A percentile compares a stretch with the other conserved stretches of the same genome.
Evolutionary conservation across 495 filamentous ascomycete genomes (phyloP).

Genomic region (Daldinia grandis): DNA sequence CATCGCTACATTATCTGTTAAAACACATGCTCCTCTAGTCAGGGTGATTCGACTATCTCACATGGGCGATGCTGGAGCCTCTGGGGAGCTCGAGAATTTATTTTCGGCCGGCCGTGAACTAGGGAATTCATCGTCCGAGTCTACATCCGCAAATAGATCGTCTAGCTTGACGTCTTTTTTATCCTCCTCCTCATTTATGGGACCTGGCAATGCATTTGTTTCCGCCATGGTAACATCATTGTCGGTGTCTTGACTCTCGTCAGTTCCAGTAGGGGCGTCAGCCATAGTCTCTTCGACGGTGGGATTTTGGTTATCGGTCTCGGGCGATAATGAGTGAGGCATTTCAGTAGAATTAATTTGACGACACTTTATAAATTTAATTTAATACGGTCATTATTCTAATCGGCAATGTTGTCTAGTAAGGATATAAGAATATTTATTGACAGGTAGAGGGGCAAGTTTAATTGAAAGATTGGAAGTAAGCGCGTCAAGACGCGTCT

Average conservation of each 20-base stretch:
- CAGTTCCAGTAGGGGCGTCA: slow-evolving; percentile 35
- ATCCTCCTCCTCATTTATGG: slow-evolving; percentile 33
- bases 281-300: slow-evolving; percentile 38
- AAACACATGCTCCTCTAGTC: not conserved
- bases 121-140: slow-evolving; percentile 81
- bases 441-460: slow-evolving; percentile 28
- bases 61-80: slow-evolving; percentile 22
- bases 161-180: slow-evolving; percentile 74
- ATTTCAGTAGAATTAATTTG: slow-evolving; percentile 44
- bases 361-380: not conserved
- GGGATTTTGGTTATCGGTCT: slow-evolving; percentile 35
- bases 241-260: slow-evolving; percentile 30
- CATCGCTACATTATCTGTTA: slow-evolving; percentile 34
- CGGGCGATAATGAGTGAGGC: slow-evolving; percentile 63
- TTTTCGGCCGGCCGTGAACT: slow-evolving; percentile 51
- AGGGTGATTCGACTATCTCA: slow-evolving; percentile 26
- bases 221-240: slow-evolving; percentile 50
- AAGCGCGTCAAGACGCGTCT: slow-evolving; percentile 34
- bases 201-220: slow-evolving; percentile 15
- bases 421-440: not conserved
- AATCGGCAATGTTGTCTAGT: not conserved
- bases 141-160: slow-evolving; percentile 79
- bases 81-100: slow-evolving; percentile 35
- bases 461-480: slow-evolving; percentile 25
- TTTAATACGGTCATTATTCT: not conserved